These are phyloP conservation scores for Fraxinus greggii DNA, from an alignment of 305 asterid species.

Conservation along the genomic window DNA sequence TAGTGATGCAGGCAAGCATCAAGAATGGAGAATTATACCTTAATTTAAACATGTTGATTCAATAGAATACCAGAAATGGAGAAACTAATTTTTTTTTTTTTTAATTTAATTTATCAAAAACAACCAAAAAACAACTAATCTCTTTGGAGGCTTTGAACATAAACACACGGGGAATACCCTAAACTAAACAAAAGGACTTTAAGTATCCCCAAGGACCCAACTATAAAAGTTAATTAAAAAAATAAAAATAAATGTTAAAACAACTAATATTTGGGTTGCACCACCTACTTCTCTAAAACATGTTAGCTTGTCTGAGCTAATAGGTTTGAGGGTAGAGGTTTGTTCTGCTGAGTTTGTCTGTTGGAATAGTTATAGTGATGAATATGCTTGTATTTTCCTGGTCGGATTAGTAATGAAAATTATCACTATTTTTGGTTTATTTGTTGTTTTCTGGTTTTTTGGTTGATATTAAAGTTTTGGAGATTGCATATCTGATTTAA, in stretches of 20 bases:
- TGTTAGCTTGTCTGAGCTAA: not conserved
- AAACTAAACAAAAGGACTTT: not conserved
- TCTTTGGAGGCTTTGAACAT: not conserved
- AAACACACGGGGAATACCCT: not conserved
- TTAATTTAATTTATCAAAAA: not conserved
- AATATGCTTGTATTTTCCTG: not conserved
- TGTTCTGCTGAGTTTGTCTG: not conserved
- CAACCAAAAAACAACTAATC: not conserved
- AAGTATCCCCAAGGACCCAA: not conserved
- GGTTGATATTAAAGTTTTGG: not conserved
- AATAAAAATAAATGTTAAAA: not conserved
- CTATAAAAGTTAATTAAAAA: not conserved
- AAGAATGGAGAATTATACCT: not conserved
- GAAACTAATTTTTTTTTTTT: not conserved
- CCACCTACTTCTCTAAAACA: not conserved
- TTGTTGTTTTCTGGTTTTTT: conserved; percentile 10
- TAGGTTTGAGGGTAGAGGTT: not conserved
- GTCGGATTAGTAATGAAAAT: not conserved
- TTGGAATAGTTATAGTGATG: not conserved
- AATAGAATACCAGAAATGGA: not conserved
- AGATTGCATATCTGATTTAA: not conserved
- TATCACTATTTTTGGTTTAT: conserved; percentile 1
- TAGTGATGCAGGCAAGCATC: not conserved
- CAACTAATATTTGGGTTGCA: not conserved
- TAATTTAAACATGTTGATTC: not conserved